These are phyloP conservation scores for Tetrapyrgos nigripes DNA, from an alignment of 1,284 basidiomycete genomes.

Conservation along the genomic window DNA sequence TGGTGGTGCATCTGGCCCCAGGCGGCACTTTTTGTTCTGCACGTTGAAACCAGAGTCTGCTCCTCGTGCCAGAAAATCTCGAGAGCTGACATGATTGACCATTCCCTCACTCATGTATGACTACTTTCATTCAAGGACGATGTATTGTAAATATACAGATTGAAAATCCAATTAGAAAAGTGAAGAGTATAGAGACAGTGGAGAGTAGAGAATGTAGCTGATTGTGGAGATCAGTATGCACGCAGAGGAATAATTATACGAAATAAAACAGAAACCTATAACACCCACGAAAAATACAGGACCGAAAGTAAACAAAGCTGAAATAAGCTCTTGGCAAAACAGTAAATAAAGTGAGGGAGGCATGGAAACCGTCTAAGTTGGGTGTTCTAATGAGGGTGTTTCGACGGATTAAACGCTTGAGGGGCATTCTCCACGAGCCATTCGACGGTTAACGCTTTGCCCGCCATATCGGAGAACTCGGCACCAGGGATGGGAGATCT, in stretches of 20 bases:
- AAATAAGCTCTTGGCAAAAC: neutral
- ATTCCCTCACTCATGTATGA: neutral
- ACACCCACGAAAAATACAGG: neutral
- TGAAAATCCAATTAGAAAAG: neutral
- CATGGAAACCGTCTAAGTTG: neutral
- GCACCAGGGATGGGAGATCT: conserved; percentile 85
- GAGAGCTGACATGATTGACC: neutral
- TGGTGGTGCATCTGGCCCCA: conserved; percentile 65
- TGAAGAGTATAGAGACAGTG: neutral
- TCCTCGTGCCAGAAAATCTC: conserved; percentile 30
- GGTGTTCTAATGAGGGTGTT: neutral
- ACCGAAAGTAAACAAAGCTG: neutral
- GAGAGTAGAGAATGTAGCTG: neutral
- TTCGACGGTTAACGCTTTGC: conserved; percentile 90
- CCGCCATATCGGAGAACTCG: conserved; percentile 97
- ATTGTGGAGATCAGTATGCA: neutral
- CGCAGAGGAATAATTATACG: neutral
- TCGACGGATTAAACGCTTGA: conserved; percentile 51
- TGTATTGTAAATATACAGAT: neutral
- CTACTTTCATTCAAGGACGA: neutral
- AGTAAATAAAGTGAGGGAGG: neutral
- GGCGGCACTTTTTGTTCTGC: conserved; percentile 83
- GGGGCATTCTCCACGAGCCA: conserved; percentile 93
- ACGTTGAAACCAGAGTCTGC: conserved; percentile 62
- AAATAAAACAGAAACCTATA: neutral